These are phyloP conservation scores for Blastobotrys indianensis DNA, from an alignment of 1,139 yeast species.

Conservation along the genomic window DNA sequence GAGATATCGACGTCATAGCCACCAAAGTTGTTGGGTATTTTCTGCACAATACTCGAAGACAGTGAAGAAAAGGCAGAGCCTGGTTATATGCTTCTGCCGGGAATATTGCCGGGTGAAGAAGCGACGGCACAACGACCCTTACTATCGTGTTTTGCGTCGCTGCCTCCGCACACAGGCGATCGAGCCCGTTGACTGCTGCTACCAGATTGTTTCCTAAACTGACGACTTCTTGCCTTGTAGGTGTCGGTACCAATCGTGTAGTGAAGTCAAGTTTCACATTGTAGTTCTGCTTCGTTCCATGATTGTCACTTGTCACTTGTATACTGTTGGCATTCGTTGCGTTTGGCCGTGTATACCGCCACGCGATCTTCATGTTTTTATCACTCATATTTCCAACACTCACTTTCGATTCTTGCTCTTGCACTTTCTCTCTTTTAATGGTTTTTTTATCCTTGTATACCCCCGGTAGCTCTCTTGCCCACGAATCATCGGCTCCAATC, in stretches of 20 bases:
- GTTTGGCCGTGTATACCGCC: conserved; percentile 43
- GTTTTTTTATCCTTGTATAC: conserved; percentile 63
- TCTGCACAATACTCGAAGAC: conserved; percentile 51
- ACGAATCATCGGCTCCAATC: conserved; percentile 53
- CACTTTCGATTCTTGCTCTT: conserved; percentile 54
- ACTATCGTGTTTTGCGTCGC: conserved; percentile 37
- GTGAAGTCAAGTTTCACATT: conserved; percentile 51
- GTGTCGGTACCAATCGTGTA: conserved; percentile 56
- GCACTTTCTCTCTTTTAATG: conserved; percentile 58
- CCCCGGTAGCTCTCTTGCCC: conserved; percentile 79
- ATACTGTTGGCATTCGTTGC: conserved; percentile 1
- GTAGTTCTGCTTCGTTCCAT: conserved; percentile 17
- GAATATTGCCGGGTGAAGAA: conserved; percentile 75
- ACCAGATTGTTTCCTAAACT: conserved; percentile 12
- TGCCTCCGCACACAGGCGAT: conserved; percentile 11
- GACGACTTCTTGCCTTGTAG: conserved; percentile 44
- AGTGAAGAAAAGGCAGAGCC: conserved; percentile 57
- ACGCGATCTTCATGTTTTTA: conserved; percentile 46
- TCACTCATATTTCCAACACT: conserved; percentile 62
- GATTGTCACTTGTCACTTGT: no score
- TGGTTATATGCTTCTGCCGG: conserved; percentile 47
- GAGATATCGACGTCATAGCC: conserved; percentile 51
- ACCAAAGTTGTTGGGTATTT: conserved; percentile 45
- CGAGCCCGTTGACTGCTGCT: conserved; percentile 12
- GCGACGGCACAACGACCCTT: conserved; percentile 66